These are phyloP conservation scores for Litchi chinensis DNA, from an alignment of 345 rosid genomes.

Conservation along the genomic window DNA sequence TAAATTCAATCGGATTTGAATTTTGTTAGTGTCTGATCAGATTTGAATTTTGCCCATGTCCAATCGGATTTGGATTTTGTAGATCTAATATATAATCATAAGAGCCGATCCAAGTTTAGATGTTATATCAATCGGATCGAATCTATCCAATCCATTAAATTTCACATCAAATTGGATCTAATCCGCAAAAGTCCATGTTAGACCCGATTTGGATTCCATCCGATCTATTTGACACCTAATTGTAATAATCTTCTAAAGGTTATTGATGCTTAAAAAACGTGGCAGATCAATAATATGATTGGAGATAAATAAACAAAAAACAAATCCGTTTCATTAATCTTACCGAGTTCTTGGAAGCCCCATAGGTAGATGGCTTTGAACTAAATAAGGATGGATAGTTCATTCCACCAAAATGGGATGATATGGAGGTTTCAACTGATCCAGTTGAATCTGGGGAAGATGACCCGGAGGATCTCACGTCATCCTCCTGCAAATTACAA, in stretches of 20 bases:
- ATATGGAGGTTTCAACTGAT: conserved; percentile 94
- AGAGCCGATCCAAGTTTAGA: no score
- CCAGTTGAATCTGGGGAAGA: conserved; percentile 96
- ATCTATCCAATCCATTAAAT: no score
- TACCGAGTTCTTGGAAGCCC: conserved; percentile 67
- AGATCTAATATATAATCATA: no score
- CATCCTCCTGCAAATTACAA: conserved; percentile 71
- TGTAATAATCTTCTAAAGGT: conserved; percentile 1
- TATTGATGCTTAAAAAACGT: not conserved
- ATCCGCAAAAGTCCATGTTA: no score
- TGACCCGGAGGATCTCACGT: conserved; percentile 89
- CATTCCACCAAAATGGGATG: conserved; percentile 99
- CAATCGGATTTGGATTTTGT: no score
- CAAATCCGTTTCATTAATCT: conserved; percentile 15
- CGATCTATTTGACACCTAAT: no score
- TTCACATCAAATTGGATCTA: no score
- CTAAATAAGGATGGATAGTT: conserved; percentile 94
- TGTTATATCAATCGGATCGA: no score
- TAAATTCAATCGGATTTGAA: no score
- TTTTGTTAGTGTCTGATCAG: no score
- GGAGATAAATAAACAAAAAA: not conserved
- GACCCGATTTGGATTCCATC: no score
- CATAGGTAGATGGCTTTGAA: conserved; percentile 69
- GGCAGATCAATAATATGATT: not conserved
- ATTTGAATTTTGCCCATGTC: no score